Evolutionary conservation across 257 asterid genomes (phyloP).

Genomic region (Nicotiana tabacum): DNA sequence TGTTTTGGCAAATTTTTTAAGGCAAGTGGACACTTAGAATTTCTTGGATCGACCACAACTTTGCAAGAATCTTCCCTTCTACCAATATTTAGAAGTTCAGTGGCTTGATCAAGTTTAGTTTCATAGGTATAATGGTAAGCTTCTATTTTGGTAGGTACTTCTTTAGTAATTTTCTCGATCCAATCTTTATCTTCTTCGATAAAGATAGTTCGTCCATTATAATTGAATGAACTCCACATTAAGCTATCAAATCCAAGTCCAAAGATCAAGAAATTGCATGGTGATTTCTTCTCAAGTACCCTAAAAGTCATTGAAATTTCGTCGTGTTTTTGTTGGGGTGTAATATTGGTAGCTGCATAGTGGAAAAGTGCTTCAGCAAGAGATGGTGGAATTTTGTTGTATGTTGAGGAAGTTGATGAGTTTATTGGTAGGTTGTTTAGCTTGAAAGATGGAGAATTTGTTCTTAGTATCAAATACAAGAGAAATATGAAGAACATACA

Average conservation of each 20-base stretch:
- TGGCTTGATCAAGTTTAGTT: slow-evolving; percentile 21
- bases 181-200: slow-evolving; percentile 27
- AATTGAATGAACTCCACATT: slow-evolving; percentile 32
- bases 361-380: slow-evolving; percentile 28
- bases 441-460: slow-evolving; percentile 7
- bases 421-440: slow-evolving; percentile 3
- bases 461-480: slow-evolving; percentile 3
- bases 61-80: slow-evolving; percentile 19
- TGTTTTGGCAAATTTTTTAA: slow-evolving; percentile 22
- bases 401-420: neutral
- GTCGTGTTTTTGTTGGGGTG: slow-evolving; percentile 21
- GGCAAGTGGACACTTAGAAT: slow-evolving; percentile 27
- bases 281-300: slow-evolving; percentile 30
- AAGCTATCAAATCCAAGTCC: slow-evolving; percentile 37
- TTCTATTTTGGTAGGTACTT: slow-evolving; percentile 22
- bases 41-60: slow-evolving; percentile 25
- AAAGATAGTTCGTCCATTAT: slow-evolving; percentile 33
- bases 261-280: slow-evolving; percentile 37
- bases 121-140: slow-evolving; percentile 24
- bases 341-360: slow-evolving; percentile 23
- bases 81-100: slow-evolving; percentile 17
- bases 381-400: slow-evolving; percentile 32
- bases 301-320: slow-evolving; percentile 26
- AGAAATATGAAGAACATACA: slow-evolving; percentile 5
- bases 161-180: slow-evolving; percentile 13